Conservation (phyloP, 768 basidiomycete species). For the Serendipita sp. region DNA sequence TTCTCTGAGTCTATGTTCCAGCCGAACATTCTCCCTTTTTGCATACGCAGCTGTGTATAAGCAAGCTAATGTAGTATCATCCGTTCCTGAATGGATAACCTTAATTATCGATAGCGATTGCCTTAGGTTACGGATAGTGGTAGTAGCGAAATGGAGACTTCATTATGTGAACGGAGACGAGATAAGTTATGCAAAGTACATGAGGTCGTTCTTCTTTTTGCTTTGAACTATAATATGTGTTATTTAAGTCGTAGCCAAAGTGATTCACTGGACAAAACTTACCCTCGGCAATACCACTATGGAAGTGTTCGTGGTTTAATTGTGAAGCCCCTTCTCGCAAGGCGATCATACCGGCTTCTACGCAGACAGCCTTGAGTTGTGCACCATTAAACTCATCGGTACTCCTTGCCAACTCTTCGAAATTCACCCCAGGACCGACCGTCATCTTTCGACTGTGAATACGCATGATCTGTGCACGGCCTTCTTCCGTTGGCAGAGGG, state of each 20-base stretch:
- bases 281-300: slow-evolving; percentile 84
- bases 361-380: slow-evolving; percentile 92
- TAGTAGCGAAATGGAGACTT: too few relatives aligned
- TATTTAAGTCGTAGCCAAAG: neutral
- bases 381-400: slow-evolving; percentile 99
- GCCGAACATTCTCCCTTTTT: too few relatives aligned
- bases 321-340: slow-evolving; percentile 81
- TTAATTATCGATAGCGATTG: too few relatives aligned
- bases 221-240: slow-evolving; percentile 58
- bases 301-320: slow-evolving; percentile 87
- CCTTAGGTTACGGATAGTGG: too few relatives aligned
- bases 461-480: slow-evolving; percentile 89
- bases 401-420: slow-evolving; percentile 87
- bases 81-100: too few relatives aligned
- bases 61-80: too few relatives aligned
- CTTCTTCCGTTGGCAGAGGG: slow-evolving; percentile 88
- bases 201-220: slow-evolving; percentile 98
- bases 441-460: slow-evolving; percentile 98
- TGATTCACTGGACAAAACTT: slow-evolving; percentile 14
- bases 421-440: slow-evolving; percentile 77
- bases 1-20: too few relatives aligned
- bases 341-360: slow-evolving; percentile 99
- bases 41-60: too few relatives aligned
- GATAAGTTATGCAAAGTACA: slow-evolving; percentile 65
- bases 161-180: too few relatives aligned